Evolutionary conservation across 768 basidiomycete species (phyloP).

Genomic region (Rhodotorula paludigena): DNA sequence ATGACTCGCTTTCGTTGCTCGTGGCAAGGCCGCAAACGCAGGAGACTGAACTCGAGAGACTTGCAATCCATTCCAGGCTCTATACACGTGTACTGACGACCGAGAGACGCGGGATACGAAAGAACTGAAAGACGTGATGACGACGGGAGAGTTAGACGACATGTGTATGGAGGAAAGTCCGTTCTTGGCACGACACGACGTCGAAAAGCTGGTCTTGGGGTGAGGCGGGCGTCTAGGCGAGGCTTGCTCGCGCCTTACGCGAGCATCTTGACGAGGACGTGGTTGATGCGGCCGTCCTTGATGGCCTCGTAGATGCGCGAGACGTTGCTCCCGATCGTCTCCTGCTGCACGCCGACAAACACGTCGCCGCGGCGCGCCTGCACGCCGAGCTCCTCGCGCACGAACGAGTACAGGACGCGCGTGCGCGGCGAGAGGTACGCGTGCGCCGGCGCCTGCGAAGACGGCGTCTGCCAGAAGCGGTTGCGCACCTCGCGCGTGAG

Average conservation of each 20-base stretch:
- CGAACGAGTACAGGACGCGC: slow-evolving; percentile 68
- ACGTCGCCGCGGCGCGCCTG: slow-evolving; percentile 58
- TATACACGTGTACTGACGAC: too few relatives aligned
- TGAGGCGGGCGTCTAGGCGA: too few relatives aligned
- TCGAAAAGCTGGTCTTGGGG: too few relatives aligned
- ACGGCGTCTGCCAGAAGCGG: slow-evolving; percentile 47
- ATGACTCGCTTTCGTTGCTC: too few relatives aligned
- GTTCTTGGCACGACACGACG: too few relatives aligned
- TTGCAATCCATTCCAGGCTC: too few relatives aligned
- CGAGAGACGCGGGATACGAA: background rate
- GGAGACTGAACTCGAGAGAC: too few relatives aligned
- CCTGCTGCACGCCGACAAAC: slow-evolving; percentile 48
- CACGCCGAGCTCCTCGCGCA: slow-evolving; percentile 66
- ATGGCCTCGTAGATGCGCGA: slow-evolving; percentile 65
- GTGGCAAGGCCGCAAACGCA: too few relatives aligned
- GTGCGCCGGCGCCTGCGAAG: slow-evolving; percentile 61
- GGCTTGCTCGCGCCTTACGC: too few relatives aligned
- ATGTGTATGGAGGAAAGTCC: too few relatives aligned
- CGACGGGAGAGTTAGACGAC: too few relatives aligned
- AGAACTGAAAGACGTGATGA: background rate
- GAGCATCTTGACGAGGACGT: slow-evolving; percentile 25
- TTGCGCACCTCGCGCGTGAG: slow-evolving; percentile 55
- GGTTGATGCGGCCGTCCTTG: slow-evolving; percentile 20
- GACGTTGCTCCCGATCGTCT: slow-evolving; percentile 65
- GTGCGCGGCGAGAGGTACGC: slow-evolving; percentile 60